Base-by-base conservation (phyloP, 441 rosid genomes). In the Adansonia rubrostipa region DNA sequence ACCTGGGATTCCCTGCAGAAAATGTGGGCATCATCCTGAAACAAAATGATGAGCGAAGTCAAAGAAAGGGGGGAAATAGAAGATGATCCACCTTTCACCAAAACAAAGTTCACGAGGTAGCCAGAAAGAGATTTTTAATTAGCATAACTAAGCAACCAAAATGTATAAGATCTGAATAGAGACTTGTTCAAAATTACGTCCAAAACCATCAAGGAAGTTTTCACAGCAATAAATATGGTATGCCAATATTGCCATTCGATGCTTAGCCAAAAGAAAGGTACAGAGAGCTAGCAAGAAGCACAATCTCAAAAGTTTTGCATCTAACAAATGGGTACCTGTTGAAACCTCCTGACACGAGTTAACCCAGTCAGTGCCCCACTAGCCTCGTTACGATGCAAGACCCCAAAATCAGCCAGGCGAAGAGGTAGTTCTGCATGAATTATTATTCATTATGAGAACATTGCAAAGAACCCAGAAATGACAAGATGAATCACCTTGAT, bases 361-460 rank as follows among this genome's bases (percentile, higher is more conserved):
- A 97, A 86, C 77, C 99, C 99, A 75, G 95, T 92, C 75, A 97
- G 97, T 50, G 97, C 99, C 78, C 99, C 99, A 86, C 99, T 93
- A 77, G 99, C 99, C 88, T 97, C 99, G 64, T 97, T 95, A 19
- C 98, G 98, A 86, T 95, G 99, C 84, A 97, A 85, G 73, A 88
- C 99, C 61, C 99, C 99, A 84, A 92, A 97, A 89, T 97, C 98
- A 75, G 99, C 99, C 82, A 92, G 42, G 51, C 51, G 51, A 71
- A 96, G 87, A 82, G 98, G 99, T 81, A 96, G 93, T 80, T 94
- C 98, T 96, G 86, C 76, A 85, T 65, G 70, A 53, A 74, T 80
- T 51, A 51, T 13, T 14, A 80, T 28, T 44, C 69, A 45, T 40
- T 45, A 63, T 24, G 42, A 65, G 44, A 56, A 68, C 78, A 58